These are phyloP conservation scores for Penicillium thymicola DNA, from an alignment of 2,329 filamentous ascomycete genomes.

Conservation along the genomic window DNA sequence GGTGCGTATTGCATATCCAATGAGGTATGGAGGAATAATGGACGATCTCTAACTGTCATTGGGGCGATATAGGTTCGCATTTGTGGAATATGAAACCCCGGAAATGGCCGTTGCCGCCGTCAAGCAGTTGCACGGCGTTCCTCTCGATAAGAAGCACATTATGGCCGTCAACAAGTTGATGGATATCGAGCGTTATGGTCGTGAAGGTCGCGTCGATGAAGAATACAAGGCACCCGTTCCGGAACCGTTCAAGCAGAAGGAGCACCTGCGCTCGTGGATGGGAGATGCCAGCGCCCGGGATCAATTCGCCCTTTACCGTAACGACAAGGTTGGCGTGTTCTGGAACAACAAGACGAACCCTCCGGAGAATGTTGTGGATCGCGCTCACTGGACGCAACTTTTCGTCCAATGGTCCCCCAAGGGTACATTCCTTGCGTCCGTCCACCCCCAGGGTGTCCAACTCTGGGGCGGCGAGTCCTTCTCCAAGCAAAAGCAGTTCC, in stretches of 20 bases:
- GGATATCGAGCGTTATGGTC: conserved; percentile 92
- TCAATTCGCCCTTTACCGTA: conserved; percentile 92
- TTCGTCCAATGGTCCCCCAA: conserved; percentile 98
- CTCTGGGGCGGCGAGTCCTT: conserved; percentile 92
- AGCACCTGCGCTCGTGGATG: conserved; percentile 92
- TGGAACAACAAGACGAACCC: conserved; percentile 97
- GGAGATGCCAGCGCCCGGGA: conserved; percentile 85
- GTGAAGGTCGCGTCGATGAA: conserved; percentile 90
- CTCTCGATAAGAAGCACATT: conserved; percentile 95
- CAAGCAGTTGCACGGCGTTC: conserved; percentile 78
- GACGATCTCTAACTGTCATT: conserved; percentile 4
- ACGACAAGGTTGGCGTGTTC: conserved; percentile 88
- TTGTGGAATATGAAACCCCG: conserved; percentile 90
- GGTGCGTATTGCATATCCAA: conserved; percentile 53
- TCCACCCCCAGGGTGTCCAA: conserved; percentile 94
- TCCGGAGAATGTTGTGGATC: conserved; percentile 85
- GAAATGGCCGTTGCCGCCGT: conserved; percentile 87
- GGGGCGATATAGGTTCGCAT: conserved; percentile 70
- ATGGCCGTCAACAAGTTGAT: conserved; percentile 97
- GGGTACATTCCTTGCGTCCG: conserved; percentile 89
- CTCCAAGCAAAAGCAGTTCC: conserved; percentile 87
- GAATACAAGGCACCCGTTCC: conserved; percentile 80
- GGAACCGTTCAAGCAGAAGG: conserved; percentile 82
- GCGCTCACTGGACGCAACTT: conserved; percentile 94
- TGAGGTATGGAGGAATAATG: background rate